Evolutionary conservation across 2,329 filamentous ascomycete species (phyloP), one percentile per base, ranked within the genome.

Genomic region (Aspergillus udagawae): DNA sequence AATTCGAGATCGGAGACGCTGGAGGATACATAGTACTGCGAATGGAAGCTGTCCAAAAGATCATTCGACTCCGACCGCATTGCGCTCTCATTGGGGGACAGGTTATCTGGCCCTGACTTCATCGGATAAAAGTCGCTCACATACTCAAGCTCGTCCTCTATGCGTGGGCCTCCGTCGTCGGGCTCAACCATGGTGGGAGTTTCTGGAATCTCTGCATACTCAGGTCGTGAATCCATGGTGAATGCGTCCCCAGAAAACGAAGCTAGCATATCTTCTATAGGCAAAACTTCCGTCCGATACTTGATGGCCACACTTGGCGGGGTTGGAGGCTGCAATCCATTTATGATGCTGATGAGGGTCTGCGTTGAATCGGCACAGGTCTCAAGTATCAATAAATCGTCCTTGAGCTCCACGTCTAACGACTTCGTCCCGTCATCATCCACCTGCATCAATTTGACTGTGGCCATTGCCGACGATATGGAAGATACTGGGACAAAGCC

Each of bases 321-420:
- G 7, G 86, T 87, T 1, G 94, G 93, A 4, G 93, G 94, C 41
- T 87, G 86, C 4, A 99, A 80, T 0, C 89, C 92, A 66, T 89
- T 91, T 17, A 92, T 77, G 45, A 96, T 82, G 1, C 84, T 82
- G 53, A 96, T 88, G 14, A 99, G 81, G 0, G 94, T 99, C 71
- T 97, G 92, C 0, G 92, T 97, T 1, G 94, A 99, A 74, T 99
- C 94, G 29, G 94, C 94, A 67, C 95, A 99, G 1, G 92, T 95
- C 73, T 99, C 94, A 6, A 99, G 77, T 35, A 99, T 87, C 53
- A 99, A 80, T 1, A 99, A 81, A 62, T 96, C 89, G 67, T 96
- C 92, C 59, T 86, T 86, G 49, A 97, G 78, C 61, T 96, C 90
- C 1, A 97, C 81, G 63, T 94, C 88, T 14, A 97, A 74, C 44